Conservation (phyloP, 2,329 filamentous ascomycete species). For the Trichoderma aggressivum region DNA sequence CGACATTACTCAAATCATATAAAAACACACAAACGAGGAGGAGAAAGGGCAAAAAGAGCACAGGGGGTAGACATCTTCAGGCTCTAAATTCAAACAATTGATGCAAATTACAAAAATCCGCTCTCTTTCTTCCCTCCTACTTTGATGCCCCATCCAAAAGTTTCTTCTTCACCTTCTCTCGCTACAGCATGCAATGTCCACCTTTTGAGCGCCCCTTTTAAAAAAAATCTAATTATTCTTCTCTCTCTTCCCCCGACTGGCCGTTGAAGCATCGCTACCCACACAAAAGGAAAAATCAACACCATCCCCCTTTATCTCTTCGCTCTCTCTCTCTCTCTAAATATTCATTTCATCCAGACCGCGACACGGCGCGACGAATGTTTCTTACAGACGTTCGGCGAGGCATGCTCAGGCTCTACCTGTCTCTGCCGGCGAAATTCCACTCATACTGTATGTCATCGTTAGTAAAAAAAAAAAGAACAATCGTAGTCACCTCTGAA, state of each 20-base stretch:
- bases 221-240: neutral
- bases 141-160: neutral
- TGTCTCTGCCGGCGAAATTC: slow-evolving; percentile 57
- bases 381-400: slow-evolving; percentile 15
- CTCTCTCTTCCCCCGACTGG: neutral
- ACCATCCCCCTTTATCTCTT: neutral
- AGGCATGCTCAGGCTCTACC: slow-evolving; percentile 41
- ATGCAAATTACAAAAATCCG: neutral
- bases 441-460: slow-evolving; percentile 54
- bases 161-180: neutral
- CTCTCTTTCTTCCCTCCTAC: neutral
- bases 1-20: slow-evolving; percentile 10
- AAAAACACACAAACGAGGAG: neutral
- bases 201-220: slow-evolving; percentile 15
- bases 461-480: slow-evolving; percentile 15
- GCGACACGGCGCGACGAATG: slow-evolving; percentile 1
- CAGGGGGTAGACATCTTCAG: neutral
- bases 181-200: slow-evolving; percentile 11
- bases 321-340: neutral
- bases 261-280: neutral
- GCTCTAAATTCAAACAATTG: neutral
- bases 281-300: neutral
- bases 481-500: neutral
- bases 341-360: neutral
- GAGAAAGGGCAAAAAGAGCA: neutral